Evolutionary conservation across 2,329 filamentous ascomycete genomes (phyloP).

Genomic region (Pseudogymnoascus sp.): DNA sequence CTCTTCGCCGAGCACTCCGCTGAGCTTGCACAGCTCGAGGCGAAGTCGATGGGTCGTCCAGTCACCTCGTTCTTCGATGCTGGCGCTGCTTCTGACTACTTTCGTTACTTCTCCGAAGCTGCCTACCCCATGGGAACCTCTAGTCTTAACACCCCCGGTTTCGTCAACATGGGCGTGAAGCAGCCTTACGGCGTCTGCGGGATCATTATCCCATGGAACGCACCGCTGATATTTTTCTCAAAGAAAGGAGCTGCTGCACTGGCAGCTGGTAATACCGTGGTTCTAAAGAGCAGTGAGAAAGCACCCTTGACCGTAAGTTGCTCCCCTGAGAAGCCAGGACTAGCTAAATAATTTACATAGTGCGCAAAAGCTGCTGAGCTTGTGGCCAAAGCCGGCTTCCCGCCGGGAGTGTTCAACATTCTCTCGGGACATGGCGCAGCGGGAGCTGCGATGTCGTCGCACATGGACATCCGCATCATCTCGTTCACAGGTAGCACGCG

Average conservation of each 20-base stretch:
- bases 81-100: constrained; percentile 1
- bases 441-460: constrained; percentile 46
- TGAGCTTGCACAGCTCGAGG: constrained; percentile 43
- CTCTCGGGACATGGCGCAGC: constrained; percentile 48
- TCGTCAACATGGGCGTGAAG: constrained; percentile 9
- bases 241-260: constrained; percentile 53
- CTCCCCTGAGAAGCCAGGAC: constrained; percentile 44
- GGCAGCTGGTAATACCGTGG: constrained; percentile 49
- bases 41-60: constrained; percentile 40
- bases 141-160: not conserved
- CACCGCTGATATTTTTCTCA: constrained; percentile 45
- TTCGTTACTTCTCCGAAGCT: not conserved
- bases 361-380: not conserved
- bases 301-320: constrained; percentile 43
- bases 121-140: not conserved
- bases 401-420: constrained; percentile 47
- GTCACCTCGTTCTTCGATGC: constrained; percentile 14
- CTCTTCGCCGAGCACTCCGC: constrained; percentile 33
- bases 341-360: constrained; percentile 36
- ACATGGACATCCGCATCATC: constrained; percentile 47
- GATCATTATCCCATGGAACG: constrained; percentile 52
- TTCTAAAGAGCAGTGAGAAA: constrained; percentile 42
- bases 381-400: constrained; percentile 31
- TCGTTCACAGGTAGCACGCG: constrained; percentile 50
- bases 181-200: constrained; percentile 39